Conservation (phyloP, 495 filamentous ascomycete species). For the Neurospora sp. region DNA sequence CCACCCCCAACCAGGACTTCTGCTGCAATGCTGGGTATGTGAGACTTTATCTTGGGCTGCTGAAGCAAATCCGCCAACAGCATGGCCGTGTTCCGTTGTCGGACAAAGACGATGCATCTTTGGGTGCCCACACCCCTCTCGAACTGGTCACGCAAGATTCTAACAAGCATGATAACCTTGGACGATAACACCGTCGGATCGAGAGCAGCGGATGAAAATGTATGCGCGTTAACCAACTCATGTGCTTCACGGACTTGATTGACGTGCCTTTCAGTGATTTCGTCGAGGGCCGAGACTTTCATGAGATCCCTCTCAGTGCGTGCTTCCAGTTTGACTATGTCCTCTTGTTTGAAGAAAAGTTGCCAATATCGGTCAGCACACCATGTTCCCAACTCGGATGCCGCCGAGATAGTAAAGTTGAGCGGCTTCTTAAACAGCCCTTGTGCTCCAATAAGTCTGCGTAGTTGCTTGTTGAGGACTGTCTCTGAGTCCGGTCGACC, state of each 20-base stretch:
- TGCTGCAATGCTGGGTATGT: slow-evolving; percentile 48
- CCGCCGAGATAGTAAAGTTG: slow-evolving; percentile 43
- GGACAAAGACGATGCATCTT: slow-evolving; percentile 84
- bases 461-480: slow-evolving; percentile 47
- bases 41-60: slow-evolving; percentile 32
- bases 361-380: slow-evolving; percentile 76
- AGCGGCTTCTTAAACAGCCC: slow-evolving; percentile 49
- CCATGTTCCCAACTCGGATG: slow-evolving; percentile 71
- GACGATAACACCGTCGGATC: slow-evolving; percentile 45
- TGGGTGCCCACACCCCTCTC: slow-evolving; percentile 36
- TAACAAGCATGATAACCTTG: slow-evolving; percentile 58
- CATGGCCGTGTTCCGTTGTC: slow-evolving; percentile 65
- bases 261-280: slow-evolving; percentile 39
- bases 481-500: slow-evolving; percentile 50
- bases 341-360: slow-evolving; percentile 56
- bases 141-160: slow-evolving; percentile 50
- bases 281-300: slow-evolving; percentile 21
- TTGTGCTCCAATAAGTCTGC: slow-evolving; percentile 46
- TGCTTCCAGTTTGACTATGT: slow-evolving; percentile 52
- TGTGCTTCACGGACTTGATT: slow-evolving; percentile 50
- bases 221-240: slow-evolving; percentile 42
- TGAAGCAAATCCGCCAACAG: slow-evolving; percentile 57
- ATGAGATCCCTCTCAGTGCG: slow-evolving; percentile 37
- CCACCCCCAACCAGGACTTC: slow-evolving; percentile 45
- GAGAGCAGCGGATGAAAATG: slow-evolving; percentile 33